phyloP scores from a whole-genome alignment of 75 land plant genomes.

The Pinus taeda region DNA sequence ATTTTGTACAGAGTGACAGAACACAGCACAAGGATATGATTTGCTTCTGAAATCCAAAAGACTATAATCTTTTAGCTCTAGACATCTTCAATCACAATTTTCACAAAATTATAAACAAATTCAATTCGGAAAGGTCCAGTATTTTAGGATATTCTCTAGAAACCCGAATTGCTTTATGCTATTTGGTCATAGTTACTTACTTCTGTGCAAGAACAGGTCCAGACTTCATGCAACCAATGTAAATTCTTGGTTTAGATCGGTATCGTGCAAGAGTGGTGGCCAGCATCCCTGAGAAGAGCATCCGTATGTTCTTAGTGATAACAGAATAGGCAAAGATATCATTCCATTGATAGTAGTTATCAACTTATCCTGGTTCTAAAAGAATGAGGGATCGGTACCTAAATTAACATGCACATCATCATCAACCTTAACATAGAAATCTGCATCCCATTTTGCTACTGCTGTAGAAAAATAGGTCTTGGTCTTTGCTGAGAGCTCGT shows the following conservation, averaged over 20 bases:
- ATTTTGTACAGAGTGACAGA: too few relatives aligned
- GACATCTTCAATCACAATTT: background rate
- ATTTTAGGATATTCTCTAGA: background rate
- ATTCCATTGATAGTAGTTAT: background rate
- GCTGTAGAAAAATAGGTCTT: conserved; percentile 74
- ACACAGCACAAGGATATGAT: too few relatives aligned
- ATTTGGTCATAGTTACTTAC: conserved; percentile 10
- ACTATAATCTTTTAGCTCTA: background rate
- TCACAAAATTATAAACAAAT: too few relatives aligned
- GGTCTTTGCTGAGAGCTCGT: conserved; percentile 78
- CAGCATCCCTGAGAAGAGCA: conserved; percentile 20
- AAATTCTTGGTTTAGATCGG: conserved; percentile 33
- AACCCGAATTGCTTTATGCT: background rate
- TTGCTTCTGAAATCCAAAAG: too few relatives aligned
- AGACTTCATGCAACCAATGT: conserved; percentile 50
- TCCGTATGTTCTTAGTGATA: background rate
- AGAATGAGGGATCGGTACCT: conserved; percentile 16
- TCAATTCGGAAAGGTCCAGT: background rate
- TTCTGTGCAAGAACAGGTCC: conserved; percentile 44
- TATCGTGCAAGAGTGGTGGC: conserved; percentile 35
- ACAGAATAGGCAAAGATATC: background rate
- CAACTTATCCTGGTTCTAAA: background rate
- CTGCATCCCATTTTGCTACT: conserved; percentile 76
- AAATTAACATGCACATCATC: conserved; percentile 78
- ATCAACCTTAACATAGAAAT: conserved; percentile 74